phyloP scores from a whole-genome alignment of 257 asterid genomes.

The Nicotiana benthamiana region DNA sequence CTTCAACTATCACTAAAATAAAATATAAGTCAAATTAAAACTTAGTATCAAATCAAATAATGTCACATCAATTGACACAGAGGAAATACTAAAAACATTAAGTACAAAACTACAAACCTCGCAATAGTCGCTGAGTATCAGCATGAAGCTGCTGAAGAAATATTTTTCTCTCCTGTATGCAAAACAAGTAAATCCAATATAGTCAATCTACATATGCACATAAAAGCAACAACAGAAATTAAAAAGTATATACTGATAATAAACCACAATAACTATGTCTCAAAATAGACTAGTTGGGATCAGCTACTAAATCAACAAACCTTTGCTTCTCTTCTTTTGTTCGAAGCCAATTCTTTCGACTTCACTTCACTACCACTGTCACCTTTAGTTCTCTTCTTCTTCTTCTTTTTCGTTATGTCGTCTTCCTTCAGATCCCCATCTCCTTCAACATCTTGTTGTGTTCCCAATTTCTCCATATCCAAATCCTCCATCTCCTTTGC shows the following conservation, averaged over 20 bases:
- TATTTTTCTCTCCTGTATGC: slow-evolving; percentile 55
- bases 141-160: slow-evolving; percentile 70
- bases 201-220: neutral
- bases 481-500: slow-evolving; percentile 10
- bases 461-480: slow-evolving; percentile 14
- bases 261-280: neutral
- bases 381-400: slow-evolving; percentile 31
- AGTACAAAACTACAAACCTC: slow-evolving; percentile 62
- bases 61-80: neutral
- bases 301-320: slow-evolving; percentile 16
- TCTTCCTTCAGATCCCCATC: neutral
- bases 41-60: neutral
- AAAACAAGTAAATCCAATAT: neutral
- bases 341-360: slow-evolving; percentile 17
- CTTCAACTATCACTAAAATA: neutral
- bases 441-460: slow-evolving; percentile 7
- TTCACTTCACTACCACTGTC: slow-evolving; percentile 19
- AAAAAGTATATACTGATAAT: neutral
- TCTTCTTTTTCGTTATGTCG: slow-evolving; percentile 27
- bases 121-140: slow-evolving; percentile 73
- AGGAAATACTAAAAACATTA: neutral
- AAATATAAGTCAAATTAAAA: neutral
- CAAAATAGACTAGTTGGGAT: neutral
- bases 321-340: slow-evolving; percentile 65
- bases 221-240: neutral